phyloP scores from a whole-genome alignment of 2,329 filamentous ascomycete genomes.

The Colletotrichum trifolii region DNA sequence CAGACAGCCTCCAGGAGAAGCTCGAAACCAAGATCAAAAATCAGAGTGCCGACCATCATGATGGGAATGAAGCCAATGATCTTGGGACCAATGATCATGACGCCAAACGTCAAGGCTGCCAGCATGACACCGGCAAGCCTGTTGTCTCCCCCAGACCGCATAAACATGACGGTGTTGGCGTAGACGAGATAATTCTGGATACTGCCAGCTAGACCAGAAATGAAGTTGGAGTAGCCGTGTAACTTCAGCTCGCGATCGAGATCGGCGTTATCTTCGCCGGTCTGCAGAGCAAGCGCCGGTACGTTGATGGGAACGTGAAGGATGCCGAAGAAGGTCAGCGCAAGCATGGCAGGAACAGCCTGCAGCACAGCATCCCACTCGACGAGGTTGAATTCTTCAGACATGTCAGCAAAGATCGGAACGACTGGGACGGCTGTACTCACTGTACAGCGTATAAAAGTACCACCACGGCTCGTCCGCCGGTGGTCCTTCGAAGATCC shows the following conservation, averaged over 20 bases:
- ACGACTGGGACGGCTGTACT: slow-evolving; percentile 47
- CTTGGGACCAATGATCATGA: slow-evolving; percentile 86
- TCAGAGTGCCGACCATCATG: slow-evolving; percentile 95
- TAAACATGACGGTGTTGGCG: slow-evolving; percentile 97
- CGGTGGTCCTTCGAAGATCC: slow-evolving; percentile 91
- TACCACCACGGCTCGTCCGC: slow-evolving; percentile 94
- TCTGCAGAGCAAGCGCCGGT: slow-evolving; percentile 88
- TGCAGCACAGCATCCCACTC: slow-evolving; percentile 86
- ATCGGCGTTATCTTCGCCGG: slow-evolving; percentile 91
- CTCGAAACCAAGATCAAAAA: slow-evolving; percentile 95
- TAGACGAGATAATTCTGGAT: slow-evolving; percentile 98
- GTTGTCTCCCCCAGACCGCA: slow-evolving; percentile 88
- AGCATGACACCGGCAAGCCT: slow-evolving; percentile 88
- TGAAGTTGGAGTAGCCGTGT: slow-evolving; percentile 90
- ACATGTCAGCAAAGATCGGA: slow-evolving; percentile 38
- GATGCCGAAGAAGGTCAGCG: slow-evolving; percentile 96
- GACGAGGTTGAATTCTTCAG: slow-evolving; percentile 79
- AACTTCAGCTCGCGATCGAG: slow-evolving; percentile 92
- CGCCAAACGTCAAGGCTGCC: slow-evolving; percentile 80
- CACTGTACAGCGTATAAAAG: slow-evolving; percentile 95
- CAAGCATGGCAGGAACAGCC: slow-evolving; percentile 93
- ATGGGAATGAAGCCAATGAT: slow-evolving; percentile 95
- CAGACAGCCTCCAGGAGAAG: slow-evolving; percentile 89
- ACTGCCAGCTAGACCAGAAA: slow-evolving; percentile 88
- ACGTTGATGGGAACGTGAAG: slow-evolving; percentile 99